Evolutionary conservation across 2,329 filamentous ascomycete species (phyloP).

Genomic region (Fusarium sp.): DNA sequence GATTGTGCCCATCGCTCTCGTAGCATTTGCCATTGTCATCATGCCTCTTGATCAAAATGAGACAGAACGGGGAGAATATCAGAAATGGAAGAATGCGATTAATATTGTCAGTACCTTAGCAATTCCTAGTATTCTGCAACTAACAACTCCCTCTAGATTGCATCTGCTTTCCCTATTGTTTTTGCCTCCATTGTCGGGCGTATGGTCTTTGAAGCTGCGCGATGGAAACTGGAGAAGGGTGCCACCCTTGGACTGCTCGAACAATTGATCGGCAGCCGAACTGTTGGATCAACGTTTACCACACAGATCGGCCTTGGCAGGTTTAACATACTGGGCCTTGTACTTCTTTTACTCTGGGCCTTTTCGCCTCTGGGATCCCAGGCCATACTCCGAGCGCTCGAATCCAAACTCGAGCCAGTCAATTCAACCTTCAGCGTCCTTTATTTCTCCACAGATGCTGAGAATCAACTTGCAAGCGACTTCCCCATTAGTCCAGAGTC

Average conservation of each 20-base stretch:
- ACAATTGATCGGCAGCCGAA: conserved; percentile 27
- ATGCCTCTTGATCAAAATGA: not conserved
- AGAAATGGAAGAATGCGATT: not conserved
- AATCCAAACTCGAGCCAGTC: not conserved
- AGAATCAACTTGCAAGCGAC: not conserved
- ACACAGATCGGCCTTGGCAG: not conserved
- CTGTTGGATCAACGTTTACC: conserved; percentile 1
- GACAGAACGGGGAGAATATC: not conserved
- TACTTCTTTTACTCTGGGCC: not conserved
- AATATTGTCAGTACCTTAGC: not conserved
- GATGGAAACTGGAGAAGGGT: conserved; percentile 25
- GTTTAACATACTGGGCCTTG: not conserved
- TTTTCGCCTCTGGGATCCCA: not conserved
- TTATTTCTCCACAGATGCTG: not conserved
- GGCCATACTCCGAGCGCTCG: not conserved
- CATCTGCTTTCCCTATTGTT: conserved; percentile 12
- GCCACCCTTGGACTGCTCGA: conserved; percentile 6
- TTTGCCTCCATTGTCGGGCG: conserved; percentile 24
- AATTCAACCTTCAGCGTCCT: not conserved
- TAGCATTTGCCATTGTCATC: not conserved
- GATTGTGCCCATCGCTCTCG: not conserved
- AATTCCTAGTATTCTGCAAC: too few relatives aligned
- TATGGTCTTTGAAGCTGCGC: conserved; percentile 6
- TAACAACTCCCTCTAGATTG: not conserved
- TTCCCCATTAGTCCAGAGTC: too few relatives aligned